Evolutionary conservation across 768 basidiomycete genomes (phyloP).

Genomic region (Leccinum obscurum): DNA sequence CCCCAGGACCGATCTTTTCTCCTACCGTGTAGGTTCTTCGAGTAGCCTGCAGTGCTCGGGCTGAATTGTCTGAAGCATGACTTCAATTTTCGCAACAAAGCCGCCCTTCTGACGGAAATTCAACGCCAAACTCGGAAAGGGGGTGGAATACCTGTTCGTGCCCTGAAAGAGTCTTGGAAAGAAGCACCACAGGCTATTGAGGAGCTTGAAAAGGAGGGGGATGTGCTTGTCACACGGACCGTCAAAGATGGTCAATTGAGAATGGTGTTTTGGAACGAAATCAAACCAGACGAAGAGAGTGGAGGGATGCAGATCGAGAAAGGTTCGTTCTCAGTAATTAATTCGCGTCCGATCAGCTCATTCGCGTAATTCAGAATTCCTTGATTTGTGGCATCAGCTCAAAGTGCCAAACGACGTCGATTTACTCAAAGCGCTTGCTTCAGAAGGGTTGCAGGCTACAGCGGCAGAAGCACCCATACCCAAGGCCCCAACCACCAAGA

Average conservation of each 20-base stretch:
- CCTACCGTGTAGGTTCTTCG: constrained; percentile 67
- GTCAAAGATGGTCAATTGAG: constrained; percentile 79
- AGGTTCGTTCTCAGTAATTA: constrained; percentile 45
- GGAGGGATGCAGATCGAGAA: constrained; percentile 77
- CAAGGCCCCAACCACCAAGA: constrained; percentile 63
- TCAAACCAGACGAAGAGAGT: constrained; percentile 71
- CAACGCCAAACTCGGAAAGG: constrained; percentile 82
- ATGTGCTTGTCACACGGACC: constrained; percentile 85
- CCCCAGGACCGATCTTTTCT: constrained; percentile 80
- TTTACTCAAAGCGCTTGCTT: constrained; percentile 71
- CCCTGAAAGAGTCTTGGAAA: constrained; percentile 90
- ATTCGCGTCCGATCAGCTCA: constrained; percentile 6
- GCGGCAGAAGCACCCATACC: constrained; percentile 60
- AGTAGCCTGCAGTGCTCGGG: neutral
- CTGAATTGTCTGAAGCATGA: constrained; percentile 59
- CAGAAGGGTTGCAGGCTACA: constrained; percentile 84
- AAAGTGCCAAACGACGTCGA: constrained; percentile 87
- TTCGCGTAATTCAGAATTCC: constrained; percentile 60
- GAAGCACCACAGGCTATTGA: constrained; percentile 82
- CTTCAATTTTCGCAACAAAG: constrained; percentile 82
- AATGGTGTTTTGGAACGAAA: constrained; percentile 91
- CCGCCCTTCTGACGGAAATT: constrained; percentile 80
- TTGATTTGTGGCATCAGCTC: constrained; percentile 82
- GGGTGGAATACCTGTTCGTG: constrained; percentile 80
- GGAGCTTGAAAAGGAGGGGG: constrained; percentile 86